Conservation (phyloP, 2,329 filamentous ascomycete species). For the Albifimbria verrucaria region DNA sequence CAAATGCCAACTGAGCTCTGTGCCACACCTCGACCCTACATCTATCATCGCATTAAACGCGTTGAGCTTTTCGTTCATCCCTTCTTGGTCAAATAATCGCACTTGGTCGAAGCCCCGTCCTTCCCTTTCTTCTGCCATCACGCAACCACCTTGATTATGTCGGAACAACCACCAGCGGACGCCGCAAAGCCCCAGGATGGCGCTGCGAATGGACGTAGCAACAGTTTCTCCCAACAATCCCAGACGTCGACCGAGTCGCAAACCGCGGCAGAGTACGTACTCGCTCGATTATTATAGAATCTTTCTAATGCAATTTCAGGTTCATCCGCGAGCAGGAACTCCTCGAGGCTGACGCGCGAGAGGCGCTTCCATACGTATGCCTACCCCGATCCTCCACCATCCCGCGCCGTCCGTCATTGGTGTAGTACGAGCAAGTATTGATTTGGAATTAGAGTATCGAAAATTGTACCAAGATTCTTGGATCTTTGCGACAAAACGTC, state of each 20-base stretch:
- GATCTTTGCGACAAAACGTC: slow-evolving; percentile 79
- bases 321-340: slow-evolving; percentile 88
- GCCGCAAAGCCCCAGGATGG: neutral
- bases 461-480: slow-evolving; percentile 86
- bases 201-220: slow-evolving; percentile 37
- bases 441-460: slow-evolving; percentile 97
- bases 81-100: too few species aligned
- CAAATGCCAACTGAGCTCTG: too few species aligned
- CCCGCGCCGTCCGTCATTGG: too few species aligned
- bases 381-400: too few species aligned
- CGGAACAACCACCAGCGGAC: neutral
- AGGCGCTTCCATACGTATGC: slow-evolving; percentile 86
- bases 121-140: too few species aligned
- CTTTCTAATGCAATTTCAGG: slow-evolving; percentile 37
- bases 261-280: slow-evolving; percentile 66
- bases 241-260: slow-evolving; percentile 61
- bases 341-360: slow-evolving; percentile 91
- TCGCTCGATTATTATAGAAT: neutral
- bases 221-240: slow-evolving; percentile 58
- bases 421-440: too few species aligned
- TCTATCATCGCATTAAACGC: too few species aligned
- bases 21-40: too few species aligned
- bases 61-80: too few species aligned
- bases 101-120: too few species aligned
- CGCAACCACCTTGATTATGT: too few species aligned